A percentile compares a stretch with the other conserved stretches of the same genome.
phyloP scores from a whole-genome alignment of 305 asterid species.

The Rubia occidens region DNA sequence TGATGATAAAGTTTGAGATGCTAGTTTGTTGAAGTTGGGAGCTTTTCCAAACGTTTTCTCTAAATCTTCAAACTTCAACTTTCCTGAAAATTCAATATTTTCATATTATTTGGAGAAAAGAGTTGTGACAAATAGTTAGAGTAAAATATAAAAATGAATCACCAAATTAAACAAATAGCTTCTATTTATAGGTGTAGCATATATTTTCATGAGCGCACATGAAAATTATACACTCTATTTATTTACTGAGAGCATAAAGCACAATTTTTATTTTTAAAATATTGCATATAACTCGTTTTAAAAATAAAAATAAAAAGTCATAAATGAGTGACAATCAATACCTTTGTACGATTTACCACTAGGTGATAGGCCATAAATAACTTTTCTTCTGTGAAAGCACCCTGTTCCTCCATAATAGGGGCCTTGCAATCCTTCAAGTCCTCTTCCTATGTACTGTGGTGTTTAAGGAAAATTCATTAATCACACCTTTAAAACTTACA shows the following conservation, averaged over 20 bases:
- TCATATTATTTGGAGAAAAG: neutral
- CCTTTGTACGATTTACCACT: constrained; percentile 13
- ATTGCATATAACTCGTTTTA: too few species aligned
- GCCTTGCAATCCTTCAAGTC: constrained; percentile 31
- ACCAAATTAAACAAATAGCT: neutral
- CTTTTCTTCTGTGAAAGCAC: constrained; percentile 31
- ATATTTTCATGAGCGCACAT: neutral
- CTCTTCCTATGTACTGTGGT: constrained; percentile 18
- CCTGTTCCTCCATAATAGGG: constrained; percentile 31
- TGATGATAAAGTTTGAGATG: constrained; percentile 13
- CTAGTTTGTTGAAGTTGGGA: constrained; percentile 14
- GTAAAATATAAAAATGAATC: too few species aligned
- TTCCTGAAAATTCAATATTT: constrained; percentile 8
- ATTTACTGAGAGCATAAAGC: too few species aligned
- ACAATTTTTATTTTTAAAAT: too few species aligned
- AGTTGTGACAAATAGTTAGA: neutral
- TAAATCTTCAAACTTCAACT: constrained; percentile 9
- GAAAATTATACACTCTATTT: too few species aligned
- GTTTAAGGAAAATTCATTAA: neutral
- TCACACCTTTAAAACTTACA: too few species aligned
- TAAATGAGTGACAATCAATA: neutral
- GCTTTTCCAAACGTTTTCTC: constrained; percentile 23
- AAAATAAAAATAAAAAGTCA: neutral
- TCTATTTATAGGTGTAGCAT: neutral
- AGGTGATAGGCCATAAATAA: constrained; percentile 30